phyloP scores from a whole-genome alignment of 169 alveolate species.

The Plasmodium falciparum region DNA sequence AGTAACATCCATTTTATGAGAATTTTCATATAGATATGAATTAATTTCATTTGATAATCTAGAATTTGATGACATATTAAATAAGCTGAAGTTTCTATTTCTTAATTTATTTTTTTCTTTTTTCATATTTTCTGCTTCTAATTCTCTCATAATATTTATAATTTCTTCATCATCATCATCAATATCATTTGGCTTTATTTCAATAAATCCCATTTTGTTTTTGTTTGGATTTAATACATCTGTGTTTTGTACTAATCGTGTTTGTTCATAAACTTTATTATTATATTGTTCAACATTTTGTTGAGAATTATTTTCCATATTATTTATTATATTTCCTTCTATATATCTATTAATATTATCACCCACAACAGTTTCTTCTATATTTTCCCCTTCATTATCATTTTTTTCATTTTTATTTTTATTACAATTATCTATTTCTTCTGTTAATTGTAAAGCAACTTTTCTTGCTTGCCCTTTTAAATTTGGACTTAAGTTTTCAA shows the following conservation, averaged over 20 bases:
- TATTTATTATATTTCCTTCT: too few relatives aligned
- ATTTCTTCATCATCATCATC: constrained; percentile 1
- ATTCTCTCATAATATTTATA: neutral
- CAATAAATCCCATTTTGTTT: neutral
- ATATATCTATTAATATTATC: too few relatives aligned
- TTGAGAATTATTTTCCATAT: neutral
- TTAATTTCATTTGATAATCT: neutral
- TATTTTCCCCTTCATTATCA: neutral
- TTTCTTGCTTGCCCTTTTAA: constrained; percentile 61
- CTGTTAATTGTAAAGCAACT: constrained; percentile 45
- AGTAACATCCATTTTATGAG: neutral
- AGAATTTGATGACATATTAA: too few relatives aligned
- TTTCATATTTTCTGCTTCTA: constrained; percentile 5
- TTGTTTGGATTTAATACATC: too few relatives aligned
- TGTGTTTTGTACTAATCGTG: too few relatives aligned
- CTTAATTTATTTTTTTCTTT: constrained; percentile 11
- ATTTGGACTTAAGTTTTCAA: constrained; percentile 66
- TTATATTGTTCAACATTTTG: neutral
- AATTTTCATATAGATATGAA: neutral
- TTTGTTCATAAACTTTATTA: too few relatives aligned
- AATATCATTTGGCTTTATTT: neutral
- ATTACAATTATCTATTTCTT: constrained; percentile 15
- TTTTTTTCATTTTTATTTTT: constrained; percentile 23
- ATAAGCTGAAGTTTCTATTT: neutral
- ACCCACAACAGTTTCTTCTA: too few relatives aligned